Conservation (phyloP, 1,139 yeast species). For the Kodamaea sp. region DNA sequence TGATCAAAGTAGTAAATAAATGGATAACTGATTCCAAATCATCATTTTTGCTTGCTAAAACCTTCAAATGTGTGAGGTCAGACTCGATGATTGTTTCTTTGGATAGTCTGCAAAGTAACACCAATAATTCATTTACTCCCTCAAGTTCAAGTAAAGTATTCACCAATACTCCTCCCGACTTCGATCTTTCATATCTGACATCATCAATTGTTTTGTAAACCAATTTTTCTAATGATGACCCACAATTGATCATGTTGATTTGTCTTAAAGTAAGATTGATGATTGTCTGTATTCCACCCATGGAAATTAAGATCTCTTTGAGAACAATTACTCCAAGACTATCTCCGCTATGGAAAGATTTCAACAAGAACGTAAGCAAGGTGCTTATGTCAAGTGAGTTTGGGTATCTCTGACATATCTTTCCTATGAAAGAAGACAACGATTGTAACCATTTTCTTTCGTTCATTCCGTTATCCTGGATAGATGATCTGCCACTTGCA, state of each 20-base stretch:
- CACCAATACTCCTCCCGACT: slow-evolving; percentile 57
- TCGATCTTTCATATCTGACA: slow-evolving; percentile 44
- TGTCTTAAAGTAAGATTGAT: slow-evolving; percentile 67
- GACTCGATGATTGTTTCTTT: slow-evolving; percentile 42
- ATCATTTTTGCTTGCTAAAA: slow-evolving; percentile 70
- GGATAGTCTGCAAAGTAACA: slow-evolving; percentile 58
- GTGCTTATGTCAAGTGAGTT: slow-evolving; percentile 53
- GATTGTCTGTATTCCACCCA: slow-evolving; percentile 81
- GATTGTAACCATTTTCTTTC: slow-evolving; percentile 87
- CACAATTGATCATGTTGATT: slow-evolving; percentile 68
- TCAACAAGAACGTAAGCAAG: slow-evolving; percentile 60
- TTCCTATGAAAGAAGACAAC: slow-evolving; percentile 65
- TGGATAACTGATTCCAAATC: slow-evolving; percentile 67
- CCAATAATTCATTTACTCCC: slow-evolving; percentile 61
- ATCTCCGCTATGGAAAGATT: slow-evolving; percentile 64
- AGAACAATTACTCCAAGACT: slow-evolving; percentile 67
- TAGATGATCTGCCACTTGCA: slow-evolving; percentile 58
- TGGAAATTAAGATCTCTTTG: slow-evolving; percentile 65
- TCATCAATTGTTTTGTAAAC: slow-evolving; percentile 69
- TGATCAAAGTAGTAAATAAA: slow-evolving; percentile 60
- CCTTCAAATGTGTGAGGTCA: slow-evolving; percentile 57
- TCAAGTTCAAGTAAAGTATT: slow-evolving; percentile 46
- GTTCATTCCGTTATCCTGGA: slow-evolving; percentile 79
- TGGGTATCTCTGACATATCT: slow-evolving; percentile 55
- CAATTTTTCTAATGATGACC: slow-evolving; percentile 53